phyloP scores from a whole-genome alignment of 495 filamentous ascomycete genomes.

The Chaetomium tenue region DNA sequence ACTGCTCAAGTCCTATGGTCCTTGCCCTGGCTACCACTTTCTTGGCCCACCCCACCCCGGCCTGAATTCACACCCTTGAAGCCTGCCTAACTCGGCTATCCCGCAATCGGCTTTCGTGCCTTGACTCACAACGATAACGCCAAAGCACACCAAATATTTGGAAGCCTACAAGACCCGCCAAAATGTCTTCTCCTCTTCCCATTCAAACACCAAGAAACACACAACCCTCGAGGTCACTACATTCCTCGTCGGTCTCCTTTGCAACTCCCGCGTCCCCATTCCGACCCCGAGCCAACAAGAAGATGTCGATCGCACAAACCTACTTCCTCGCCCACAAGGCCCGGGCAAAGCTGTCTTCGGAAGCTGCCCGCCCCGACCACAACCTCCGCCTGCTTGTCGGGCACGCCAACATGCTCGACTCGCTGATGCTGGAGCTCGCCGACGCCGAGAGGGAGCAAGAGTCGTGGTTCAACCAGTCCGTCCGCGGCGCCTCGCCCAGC shows the following conservation, averaged over 20 bases:
- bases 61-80: conserved; percentile 16
- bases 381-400: conserved; percentile 90
- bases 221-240: conserved; percentile 22
- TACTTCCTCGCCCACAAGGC: conserved; percentile 97
- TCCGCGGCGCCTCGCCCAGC: conserved; percentile 62
- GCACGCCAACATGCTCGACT: conserved; percentile 97
- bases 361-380: conserved; percentile 88
- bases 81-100: conserved; percentile 24
- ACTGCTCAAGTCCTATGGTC: conserved; percentile 7
- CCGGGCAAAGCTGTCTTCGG: conserved; percentile 86
- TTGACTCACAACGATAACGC: conserved; percentile 36
- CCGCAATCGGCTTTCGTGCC: conserved; percentile 36
- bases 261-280: conserved; percentile 29
- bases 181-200: conserved; percentile 35
- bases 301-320: conserved; percentile 96
- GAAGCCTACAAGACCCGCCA: conserved; percentile 22
- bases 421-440: conserved; percentile 90
- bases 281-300: conserved; percentile 47
- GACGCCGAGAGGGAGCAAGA: conserved; percentile 96
- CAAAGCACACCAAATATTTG: conserved; percentile 32
- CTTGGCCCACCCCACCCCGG: conserved; percentile 24
- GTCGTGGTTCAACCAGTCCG: conserved; percentile 95
- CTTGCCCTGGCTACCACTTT: conserved; percentile 8
- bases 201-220: conserved; percentile 29
- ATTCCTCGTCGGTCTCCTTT: conserved; percentile 22